Evolutionary conservation across 352 stramenopile species (phyloP).

Genomic region (Phytophthora pinifolia): DNA sequence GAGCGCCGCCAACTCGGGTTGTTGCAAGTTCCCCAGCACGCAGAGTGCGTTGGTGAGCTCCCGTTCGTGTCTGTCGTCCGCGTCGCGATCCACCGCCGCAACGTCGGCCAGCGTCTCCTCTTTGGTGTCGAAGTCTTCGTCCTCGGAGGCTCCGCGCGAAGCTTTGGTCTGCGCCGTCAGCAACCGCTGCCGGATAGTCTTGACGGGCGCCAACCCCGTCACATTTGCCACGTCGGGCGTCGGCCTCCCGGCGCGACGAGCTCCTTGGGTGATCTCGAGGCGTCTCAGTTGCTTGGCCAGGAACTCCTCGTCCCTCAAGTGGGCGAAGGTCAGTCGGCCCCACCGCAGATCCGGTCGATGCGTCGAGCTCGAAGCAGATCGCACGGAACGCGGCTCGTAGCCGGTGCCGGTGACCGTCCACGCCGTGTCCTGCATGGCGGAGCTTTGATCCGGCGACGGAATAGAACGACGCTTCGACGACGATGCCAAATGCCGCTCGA

Average conservation of each 20-base stretch:
- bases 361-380: not conserved
- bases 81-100: not conserved
- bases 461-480: conserved; percentile 23
- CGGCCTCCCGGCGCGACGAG: conserved; percentile 17
- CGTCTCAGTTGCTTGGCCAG: conserved; percentile 65
- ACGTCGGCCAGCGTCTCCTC: conserved; percentile 5
- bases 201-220: conserved; percentile 4
- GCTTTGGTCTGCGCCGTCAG: conserved; percentile 22
- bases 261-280: conserved; percentile 47
- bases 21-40: conserved; percentile 50
- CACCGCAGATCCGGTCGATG: conserved; percentile 62
- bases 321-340: conserved; percentile 59
- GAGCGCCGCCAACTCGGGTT: conserved; percentile 39
- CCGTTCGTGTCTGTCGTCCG: conserved; percentile 24
- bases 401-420: conserved; percentile 24
- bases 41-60: conserved; percentile 53
- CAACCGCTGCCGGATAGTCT: conserved; percentile 29
- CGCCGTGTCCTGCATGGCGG: conserved; percentile 17
- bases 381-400: conserved; percentile 22
- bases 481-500: not conserved
- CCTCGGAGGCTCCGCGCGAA: conserved; percentile 15
- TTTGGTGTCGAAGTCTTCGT: conserved; percentile 31
- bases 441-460: conserved; percentile 8
- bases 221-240: not conserved
- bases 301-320: conserved; percentile 70